These are phyloP conservation scores for Tolypocladium nubicola DNA, from an alignment of 2,329 filamentous ascomycete species.

Conservation along the genomic window DNA sequence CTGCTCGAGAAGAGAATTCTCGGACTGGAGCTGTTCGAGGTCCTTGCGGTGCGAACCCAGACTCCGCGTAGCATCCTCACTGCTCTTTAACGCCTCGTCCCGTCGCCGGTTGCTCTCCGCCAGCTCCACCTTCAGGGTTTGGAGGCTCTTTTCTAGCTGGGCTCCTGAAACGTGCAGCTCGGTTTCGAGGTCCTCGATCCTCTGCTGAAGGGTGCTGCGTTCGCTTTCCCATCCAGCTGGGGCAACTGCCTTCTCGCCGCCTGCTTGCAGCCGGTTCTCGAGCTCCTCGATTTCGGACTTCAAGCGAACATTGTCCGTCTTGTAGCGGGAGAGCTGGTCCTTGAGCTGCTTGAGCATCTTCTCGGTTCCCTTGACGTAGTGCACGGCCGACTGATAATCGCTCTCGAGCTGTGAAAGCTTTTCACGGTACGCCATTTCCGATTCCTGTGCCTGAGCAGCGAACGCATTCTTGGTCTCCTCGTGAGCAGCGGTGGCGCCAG, in stretches of 20 bases:
- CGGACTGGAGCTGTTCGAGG: slow-evolving; percentile 70
- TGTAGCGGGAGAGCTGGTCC: slow-evolving; percentile 89
- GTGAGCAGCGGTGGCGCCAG: slow-evolving; percentile 64
- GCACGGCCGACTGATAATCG: slow-evolving; percentile 94
- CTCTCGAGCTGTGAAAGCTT: slow-evolving; percentile 91
- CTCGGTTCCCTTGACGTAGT: slow-evolving; percentile 96
- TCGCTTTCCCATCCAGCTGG: slow-evolving; percentile 65
- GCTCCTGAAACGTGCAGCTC: slow-evolving; percentile 56
- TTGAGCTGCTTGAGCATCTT: slow-evolving; percentile 99
- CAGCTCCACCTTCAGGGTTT: slow-evolving; percentile 59
- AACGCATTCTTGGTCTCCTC: slow-evolving; percentile 75
- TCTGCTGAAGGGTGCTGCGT: slow-evolving; percentile 52
- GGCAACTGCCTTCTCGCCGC: slow-evolving; percentile 24
- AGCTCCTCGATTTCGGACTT: slow-evolving; percentile 69
- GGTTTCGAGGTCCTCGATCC: slow-evolving; percentile 58
- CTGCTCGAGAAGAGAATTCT: slow-evolving; percentile 71
- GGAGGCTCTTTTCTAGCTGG: slow-evolving; percentile 62
- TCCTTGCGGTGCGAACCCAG: slow-evolving; percentile 53
- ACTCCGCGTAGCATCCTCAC: slow-evolving; percentile 43
- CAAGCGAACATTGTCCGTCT: slow-evolving; percentile 71
- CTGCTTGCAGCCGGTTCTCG: slow-evolving; percentile 39
- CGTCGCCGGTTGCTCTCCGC: slow-evolving; percentile 55
- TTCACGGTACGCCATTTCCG: slow-evolving; percentile 82
- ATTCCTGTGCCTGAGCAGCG: slow-evolving; percentile 71
- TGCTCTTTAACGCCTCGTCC: slow-evolving; percentile 49